phyloP scores from a whole-genome alignment of 805 yeast species.

The Zygotorulaspora florentina region DNA sequence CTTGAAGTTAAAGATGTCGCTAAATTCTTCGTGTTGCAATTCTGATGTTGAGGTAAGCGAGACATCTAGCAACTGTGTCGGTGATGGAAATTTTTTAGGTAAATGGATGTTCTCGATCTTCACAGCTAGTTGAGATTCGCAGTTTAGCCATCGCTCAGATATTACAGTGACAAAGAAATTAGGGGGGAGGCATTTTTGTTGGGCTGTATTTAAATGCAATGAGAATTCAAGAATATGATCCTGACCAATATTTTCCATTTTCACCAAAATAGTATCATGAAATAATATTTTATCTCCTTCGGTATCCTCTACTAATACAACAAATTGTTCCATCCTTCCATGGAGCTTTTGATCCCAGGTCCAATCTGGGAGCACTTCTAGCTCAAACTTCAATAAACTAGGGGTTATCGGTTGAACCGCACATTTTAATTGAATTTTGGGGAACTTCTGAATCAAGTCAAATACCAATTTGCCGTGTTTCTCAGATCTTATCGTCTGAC shows the following conservation, averaged over 20 bases:
- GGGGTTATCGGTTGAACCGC: constrained; percentile 75
- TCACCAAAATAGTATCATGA: constrained; percentile 50
- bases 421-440: constrained; percentile 56
- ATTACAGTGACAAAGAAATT: constrained; percentile 65
- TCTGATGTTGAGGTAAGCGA: constrained; percentile 48
- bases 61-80: constrained; percentile 18
- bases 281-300: constrained; percentile 74
- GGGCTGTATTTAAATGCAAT: constrained; percentile 36
- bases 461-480: constrained; percentile 57
- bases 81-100: constrained; percentile 32
- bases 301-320: constrained; percentile 73
- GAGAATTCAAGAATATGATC: constrained; percentile 62
- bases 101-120: constrained; percentile 29
- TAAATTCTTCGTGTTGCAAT: constrained; percentile 47
- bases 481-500: constrained; percentile 73
- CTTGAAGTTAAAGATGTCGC: constrained; percentile 42
- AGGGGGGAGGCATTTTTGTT: constrained; percentile 49
- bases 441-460: constrained; percentile 66
- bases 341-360: constrained; percentile 68
- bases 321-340: constrained; percentile 60
- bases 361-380: constrained; percentile 71
- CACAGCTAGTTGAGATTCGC: constrained; percentile 60
- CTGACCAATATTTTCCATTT: constrained; percentile 45
- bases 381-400: constrained; percentile 56
- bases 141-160: constrained; percentile 84